phyloP scores from a whole-genome alignment of 495 filamentous ascomycete genomes.

The Melanomma pulvis-pyrius region DNA sequence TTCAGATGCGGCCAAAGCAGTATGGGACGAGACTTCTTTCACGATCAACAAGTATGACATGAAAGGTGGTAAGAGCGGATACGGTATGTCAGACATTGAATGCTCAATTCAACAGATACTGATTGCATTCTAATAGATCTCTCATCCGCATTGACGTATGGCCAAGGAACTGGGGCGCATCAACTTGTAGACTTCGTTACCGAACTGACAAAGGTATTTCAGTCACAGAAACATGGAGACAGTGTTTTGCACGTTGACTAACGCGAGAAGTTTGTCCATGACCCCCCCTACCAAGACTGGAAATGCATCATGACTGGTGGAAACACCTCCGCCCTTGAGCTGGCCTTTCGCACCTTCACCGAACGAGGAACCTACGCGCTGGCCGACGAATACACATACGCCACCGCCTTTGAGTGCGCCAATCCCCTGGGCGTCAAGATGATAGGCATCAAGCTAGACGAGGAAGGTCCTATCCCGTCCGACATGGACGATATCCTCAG shows the following conservation, averaged over 20 bases:
- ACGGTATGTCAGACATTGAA: too few species aligned
- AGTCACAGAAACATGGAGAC: slow-evolving; percentile 7
- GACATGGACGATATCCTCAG: slow-evolving; percentile 24
- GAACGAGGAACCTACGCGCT: slow-evolving; percentile 34
- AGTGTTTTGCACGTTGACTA: neutral
- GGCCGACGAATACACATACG: slow-evolving; percentile 39
- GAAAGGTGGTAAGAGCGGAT: too few species aligned
- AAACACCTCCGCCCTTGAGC: slow-evolving; percentile 40
- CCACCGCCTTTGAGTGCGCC: slow-evolving; percentile 14
- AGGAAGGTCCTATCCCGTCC: slow-evolving; percentile 15
- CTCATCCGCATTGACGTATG: too few species aligned
- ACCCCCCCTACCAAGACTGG: slow-evolving; percentile 43
- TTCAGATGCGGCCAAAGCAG: too few species aligned
- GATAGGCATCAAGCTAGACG: slow-evolving; percentile 30
- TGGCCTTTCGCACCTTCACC: slow-evolving; percentile 37
- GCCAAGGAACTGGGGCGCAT: slow-evolving; percentile 24
- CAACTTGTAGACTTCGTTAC: slow-evolving; percentile 36
- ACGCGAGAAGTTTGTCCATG: slow-evolving; percentile 24
- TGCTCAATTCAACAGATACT: too few species aligned
- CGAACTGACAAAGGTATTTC: slow-evolving; percentile 36
- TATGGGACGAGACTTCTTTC: too few species aligned
- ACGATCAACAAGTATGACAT: too few species aligned
- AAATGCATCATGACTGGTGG: slow-evolving; percentile 33
- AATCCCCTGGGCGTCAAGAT: slow-evolving; percentile 28
- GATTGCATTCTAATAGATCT: too few species aligned